Base-by-base conservation (phyloP, 169 alveolate species). In the Sarcocystis neurona region DNA sequence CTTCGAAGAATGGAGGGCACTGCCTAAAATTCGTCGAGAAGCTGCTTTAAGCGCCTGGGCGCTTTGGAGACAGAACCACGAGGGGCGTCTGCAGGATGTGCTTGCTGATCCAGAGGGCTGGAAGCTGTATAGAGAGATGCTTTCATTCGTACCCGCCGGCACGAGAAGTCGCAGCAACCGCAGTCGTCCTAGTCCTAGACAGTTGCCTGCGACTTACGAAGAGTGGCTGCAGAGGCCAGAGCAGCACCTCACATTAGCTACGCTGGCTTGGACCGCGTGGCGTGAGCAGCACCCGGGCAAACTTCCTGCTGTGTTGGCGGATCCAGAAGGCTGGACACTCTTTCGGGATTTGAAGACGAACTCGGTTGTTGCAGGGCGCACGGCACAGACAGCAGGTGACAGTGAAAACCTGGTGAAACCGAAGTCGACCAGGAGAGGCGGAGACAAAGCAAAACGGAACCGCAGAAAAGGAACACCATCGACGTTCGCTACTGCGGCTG, bases 31-130 rank as follows among this genome's bases (percentile, higher is more conserved):
- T 20, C 75, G 75, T 10, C 27, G 32, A 41, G 46, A 63, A 41
- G 75, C 75, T 4, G 90, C 90, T 41, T 74, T 86, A 85, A 85
- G 74, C 58, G 85, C 90, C 79, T 86, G 90, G 90, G 74, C 90
- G 4, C 77, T 53, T 48, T 86, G 90, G 90, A 48, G 90, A 20
- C 56, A 82, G 63, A 66, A 70, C 50, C 90, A 86, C 44, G 79
- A 85, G 3, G 90, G 90, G 53, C 85, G 60, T 4, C 70, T 86
- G 79, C 56, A 78, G 79, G 74, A 86, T 46, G 90, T 86, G 48
- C 79, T 86, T 43, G 90, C 86, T 6, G 90, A 86, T 60, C 90
- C 90, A 10, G 85, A 72, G 66, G 90, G 90, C 39, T 86, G 78
- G 48, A 32, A 72, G 63, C 66, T 86, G 66, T 86, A 86, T 48